Conservation (phyloP, 2,329 filamentous ascomycete species). For the Aspergillus pseudoviridinutans region DNA sequence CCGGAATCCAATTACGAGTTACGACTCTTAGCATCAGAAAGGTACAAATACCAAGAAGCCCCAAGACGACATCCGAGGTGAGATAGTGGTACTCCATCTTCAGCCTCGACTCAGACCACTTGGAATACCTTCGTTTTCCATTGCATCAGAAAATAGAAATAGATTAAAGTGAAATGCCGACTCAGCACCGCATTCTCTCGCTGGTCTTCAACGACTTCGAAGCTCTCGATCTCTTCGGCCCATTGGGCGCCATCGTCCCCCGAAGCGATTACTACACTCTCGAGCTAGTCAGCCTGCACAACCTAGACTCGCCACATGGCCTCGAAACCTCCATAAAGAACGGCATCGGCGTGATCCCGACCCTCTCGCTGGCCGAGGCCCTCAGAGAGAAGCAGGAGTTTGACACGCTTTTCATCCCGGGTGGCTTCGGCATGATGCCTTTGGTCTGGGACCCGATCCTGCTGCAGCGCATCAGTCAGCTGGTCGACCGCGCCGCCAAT, state of each 20-base stretch:
- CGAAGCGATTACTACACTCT: conserved; percentile 19
- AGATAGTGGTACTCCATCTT: not conserved
- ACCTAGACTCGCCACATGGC: conserved; percentile 27
- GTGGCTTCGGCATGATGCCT: conserved; percentile 49
- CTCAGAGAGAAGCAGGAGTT: conserved; percentile 49
- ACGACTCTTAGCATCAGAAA: not conserved
- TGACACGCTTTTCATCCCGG: conserved; percentile 64
- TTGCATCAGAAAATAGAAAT: too few species aligned
- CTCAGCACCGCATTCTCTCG: conserved; percentile 3
- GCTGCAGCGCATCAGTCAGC: conserved; percentile 22
- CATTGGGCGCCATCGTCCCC: conserved; percentile 40
- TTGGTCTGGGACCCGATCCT: conserved; percentile 14
- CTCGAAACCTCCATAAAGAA: conserved; percentile 20
- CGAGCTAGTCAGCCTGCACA: conserved; percentile 28
- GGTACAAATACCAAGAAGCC: not conserved
- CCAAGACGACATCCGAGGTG: not conserved
- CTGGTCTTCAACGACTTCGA: conserved; percentile 42
- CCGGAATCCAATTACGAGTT: not conserved
- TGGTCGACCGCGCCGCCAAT: conserved; percentile 43
- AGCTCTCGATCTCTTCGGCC: conserved; percentile 43
- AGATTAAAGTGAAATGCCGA: not conserved
- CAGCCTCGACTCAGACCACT: not conserved
- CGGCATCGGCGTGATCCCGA: conserved; percentile 40
- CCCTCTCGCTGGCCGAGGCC: conserved; percentile 53
- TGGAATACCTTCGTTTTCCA: not conserved